Evolutionary conservation across 352 stramenopile genomes (phyloP).

Genomic region (Detonula confervacea): DNA sequence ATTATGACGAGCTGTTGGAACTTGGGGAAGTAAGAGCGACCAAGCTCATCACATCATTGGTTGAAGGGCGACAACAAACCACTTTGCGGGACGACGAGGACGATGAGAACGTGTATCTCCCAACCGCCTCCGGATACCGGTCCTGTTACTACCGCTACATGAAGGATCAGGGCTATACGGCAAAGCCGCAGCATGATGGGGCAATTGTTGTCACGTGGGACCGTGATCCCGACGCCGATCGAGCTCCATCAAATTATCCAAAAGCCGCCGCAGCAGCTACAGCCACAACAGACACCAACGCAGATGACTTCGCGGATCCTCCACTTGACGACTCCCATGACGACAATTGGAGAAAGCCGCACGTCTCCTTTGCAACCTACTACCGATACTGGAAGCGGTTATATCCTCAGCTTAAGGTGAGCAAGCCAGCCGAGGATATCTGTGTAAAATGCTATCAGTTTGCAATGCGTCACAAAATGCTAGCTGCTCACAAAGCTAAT

Average conservation of each 20-base stretch:
- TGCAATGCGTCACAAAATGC: slow-evolving; percentile 19
- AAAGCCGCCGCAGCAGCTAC: neutral
- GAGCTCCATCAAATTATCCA: neutral
- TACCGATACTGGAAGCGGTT: slow-evolving; percentile 14
- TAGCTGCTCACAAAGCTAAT: slow-evolving; percentile 11
- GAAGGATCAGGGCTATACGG: slow-evolving; percentile 10
- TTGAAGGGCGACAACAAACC: neutral
- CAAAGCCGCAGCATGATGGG: neutral
- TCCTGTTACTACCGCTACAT: slow-evolving; percentile 27
- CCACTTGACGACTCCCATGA: too few relatives aligned
- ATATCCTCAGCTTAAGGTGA: slow-evolving; percentile 34
- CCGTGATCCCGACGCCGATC: too few relatives aligned
- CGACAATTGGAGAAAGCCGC: neutral
- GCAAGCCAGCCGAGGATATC: slow-evolving; percentile 31
- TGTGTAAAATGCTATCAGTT: slow-evolving; percentile 30
- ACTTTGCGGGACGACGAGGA: slow-evolving; percentile 2
- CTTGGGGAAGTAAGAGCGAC: slow-evolving; percentile 15
- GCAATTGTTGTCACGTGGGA: too few relatives aligned
- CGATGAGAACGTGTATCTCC: slow-evolving; percentile 20
- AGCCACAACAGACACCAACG: too few relatives aligned
- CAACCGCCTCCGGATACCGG: slow-evolving; percentile 6
- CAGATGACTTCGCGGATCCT: too few relatives aligned
- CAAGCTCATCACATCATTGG: neutral
- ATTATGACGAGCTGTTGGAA: slow-evolving; percentile 2
- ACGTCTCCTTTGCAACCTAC: slow-evolving; percentile 13